phyloP scores from a whole-genome alignment of 1,284 basidiomycete genomes.

The Paramarasmius palmivorus region DNA sequence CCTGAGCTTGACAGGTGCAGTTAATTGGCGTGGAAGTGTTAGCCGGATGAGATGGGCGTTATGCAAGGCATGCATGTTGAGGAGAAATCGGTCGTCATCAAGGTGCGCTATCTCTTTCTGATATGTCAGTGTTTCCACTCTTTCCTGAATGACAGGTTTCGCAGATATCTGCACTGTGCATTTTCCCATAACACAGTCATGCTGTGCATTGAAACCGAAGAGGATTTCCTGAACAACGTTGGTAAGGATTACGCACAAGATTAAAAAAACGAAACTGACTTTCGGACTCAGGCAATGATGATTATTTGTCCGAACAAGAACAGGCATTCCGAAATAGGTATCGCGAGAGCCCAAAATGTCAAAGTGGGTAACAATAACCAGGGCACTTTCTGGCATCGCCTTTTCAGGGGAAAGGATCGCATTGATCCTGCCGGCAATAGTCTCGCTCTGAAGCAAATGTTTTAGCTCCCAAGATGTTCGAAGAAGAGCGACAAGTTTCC shows the following conservation, averaged over 20 bases:
- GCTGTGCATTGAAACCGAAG: slow-evolving; percentile 9
- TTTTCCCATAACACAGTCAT: neutral
- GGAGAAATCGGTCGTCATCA: slow-evolving; percentile 8
- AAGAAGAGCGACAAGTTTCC: neutral
- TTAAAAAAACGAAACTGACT: neutral
- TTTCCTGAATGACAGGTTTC: neutral
- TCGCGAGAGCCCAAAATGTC: neutral
- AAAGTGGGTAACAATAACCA: neutral
- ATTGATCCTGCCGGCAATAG: neutral
- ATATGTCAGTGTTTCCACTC: neutral
- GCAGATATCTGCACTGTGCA: slow-evolving; percentile 5
- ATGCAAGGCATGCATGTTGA: slow-evolving; percentile 25
- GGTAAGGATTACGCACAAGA: neutral
- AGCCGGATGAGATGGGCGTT: slow-evolving; percentile 20
- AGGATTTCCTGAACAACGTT: neutral
- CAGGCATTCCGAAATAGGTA: neutral
- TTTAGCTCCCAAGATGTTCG: neutral
- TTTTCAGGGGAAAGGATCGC: neutral
- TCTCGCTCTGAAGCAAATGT: neutral
- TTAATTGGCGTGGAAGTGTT: slow-evolving; percentile 42
- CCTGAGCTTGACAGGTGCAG: slow-evolving; percentile 27
- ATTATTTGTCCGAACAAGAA: neutral
- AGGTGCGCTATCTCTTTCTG: slow-evolving; percentile 11
- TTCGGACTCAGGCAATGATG: neutral
- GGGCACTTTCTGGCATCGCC: no score